Evolutionary conservation across 768 basidiomycete species (phyloP).

Genomic region (Rhizopogon vinicolor): DNA sequence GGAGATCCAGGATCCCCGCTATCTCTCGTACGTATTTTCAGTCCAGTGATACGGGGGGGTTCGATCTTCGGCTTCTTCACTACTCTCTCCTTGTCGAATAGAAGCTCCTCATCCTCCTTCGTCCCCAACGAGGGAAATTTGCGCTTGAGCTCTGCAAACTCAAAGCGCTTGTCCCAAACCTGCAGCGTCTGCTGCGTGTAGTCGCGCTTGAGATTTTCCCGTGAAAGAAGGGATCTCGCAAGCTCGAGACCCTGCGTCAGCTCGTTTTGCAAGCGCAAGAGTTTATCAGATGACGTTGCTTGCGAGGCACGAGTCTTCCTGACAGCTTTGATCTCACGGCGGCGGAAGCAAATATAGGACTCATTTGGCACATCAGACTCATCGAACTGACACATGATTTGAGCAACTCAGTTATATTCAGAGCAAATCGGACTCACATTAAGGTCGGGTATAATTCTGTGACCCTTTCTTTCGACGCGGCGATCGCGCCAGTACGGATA

Average conservation of each 20-base stretch:
- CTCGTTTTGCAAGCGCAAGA: slow-evolving; percentile 76
- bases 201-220: slow-evolving; percentile 77
- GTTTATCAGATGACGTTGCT: slow-evolving; percentile 83
- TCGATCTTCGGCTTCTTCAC: slow-evolving; percentile 51
- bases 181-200: slow-evolving; percentile 48
- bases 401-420: background rate
- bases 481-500: slow-evolving; percentile 93
- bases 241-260: slow-evolving; percentile 69
- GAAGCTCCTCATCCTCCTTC: slow-evolving; percentile 67
- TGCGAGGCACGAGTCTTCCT: slow-evolving; percentile 94
- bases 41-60: slow-evolving; percentile 39
- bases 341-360: slow-evolving; percentile 95
- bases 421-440: slow-evolving; percentile 54
- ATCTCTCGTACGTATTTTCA: slow-evolving; percentile 51
- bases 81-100: slow-evolving; percentile 67
- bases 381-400: slow-evolving; percentile 52
- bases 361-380: slow-evolving; percentile 88
- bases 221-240: slow-evolving; percentile 58
- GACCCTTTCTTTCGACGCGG: slow-evolving; percentile 73
- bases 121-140: slow-evolving; percentile 57
- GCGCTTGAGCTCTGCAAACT: slow-evolving; percentile 75
- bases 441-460: slow-evolving; percentile 79
- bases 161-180: slow-evolving; percentile 78
- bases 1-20: slow-evolving; percentile 36
- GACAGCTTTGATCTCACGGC: slow-evolving; percentile 89